Conservation (phyloP, 305 asterid genomes). For the Fraxinus xanthoxyloides region DNA sequence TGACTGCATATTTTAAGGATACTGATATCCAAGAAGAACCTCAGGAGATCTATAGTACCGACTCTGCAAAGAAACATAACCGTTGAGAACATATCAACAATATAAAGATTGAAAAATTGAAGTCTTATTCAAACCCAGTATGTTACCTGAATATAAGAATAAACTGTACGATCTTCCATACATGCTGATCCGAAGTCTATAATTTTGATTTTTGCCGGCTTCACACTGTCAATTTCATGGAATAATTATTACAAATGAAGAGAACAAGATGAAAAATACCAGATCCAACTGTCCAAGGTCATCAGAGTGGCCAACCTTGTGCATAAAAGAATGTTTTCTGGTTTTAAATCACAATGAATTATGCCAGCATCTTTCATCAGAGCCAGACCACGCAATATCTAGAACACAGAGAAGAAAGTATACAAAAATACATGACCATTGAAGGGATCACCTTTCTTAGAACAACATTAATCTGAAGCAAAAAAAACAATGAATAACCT, state of each 20-base stretch:
- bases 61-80: slow-evolving; percentile 64
- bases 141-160: slow-evolving; percentile 91
- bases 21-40: slow-evolving; percentile 99
- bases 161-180: slow-evolving; percentile 91
- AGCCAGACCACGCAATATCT: slow-evolving; percentile 91
- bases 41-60: slow-evolving; percentile 99
- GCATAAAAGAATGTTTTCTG: slow-evolving; percentile 93
- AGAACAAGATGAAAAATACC: slow-evolving; percentile 26
- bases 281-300: slow-evolving; percentile 22
- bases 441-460: slow-evolving; percentile 24
- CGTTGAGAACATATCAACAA: slow-evolving; percentile 20
- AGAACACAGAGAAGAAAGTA: slow-evolving; percentile 22
- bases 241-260: slow-evolving; percentile 23
- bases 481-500: slow-evolving; percentile 45
- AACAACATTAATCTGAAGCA: slow-evolving; percentile 25
- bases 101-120: slow-evolving; percentile 18
- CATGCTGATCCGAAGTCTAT: slow-evolving; percentile 99
- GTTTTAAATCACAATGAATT: slow-evolving; percentile 97
- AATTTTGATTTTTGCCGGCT: slow-evolving; percentile 90
- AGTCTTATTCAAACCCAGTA: slow-evolving; percentile 6
- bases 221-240: slow-evolving; percentile 64
- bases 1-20: slow-evolving; percentile 52
- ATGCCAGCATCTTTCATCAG: slow-evolving; percentile 95
- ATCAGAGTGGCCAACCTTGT: slow-evolving; percentile 64
- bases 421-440: slow-evolving; percentile 19